Percentiles rank a stretch among this genome's conserved stretches.
These are phyloP conservation scores for Artemisia princeps DNA, from an alignment of 140 eudicot species.

Conservation along the genomic window DNA sequence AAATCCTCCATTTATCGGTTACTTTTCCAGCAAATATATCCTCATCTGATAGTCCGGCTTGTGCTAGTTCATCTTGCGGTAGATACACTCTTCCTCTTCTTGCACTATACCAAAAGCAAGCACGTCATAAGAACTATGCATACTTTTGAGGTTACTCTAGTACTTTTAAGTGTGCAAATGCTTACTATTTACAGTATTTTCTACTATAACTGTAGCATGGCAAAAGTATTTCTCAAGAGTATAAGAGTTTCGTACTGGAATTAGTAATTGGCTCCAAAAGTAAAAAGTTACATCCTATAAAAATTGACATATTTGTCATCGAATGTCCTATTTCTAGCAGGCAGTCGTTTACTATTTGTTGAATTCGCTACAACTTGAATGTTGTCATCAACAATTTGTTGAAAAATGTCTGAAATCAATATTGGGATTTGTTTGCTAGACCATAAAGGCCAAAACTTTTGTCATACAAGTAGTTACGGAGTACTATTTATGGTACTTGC, in stretches of 20 bases:
- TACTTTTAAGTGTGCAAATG: too few relatives aligned
- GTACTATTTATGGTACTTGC: slow-evolving; percentile 16
- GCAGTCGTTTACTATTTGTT: background rate
- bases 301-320: slow-evolving; percentile 12
- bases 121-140: slow-evolving; percentile 12
- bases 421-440: background rate
- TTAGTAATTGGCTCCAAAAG: background rate
- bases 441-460: background rate
- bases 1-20: slow-evolving; percentile 85
- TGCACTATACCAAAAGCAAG: slow-evolving; percentile 50
- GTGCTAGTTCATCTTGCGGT: slow-evolving; percentile 92
- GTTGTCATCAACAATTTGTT: slow-evolving; percentile 16
- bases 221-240: background rate
- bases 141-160: slow-evolving; percentile 12
- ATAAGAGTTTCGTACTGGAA: background rate
- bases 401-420: slow-evolving; percentile 17
- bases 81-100: slow-evolving; percentile 89
- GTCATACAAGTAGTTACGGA: background rate
- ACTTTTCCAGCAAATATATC: slow-evolving; percentile 91
- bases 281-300: background rate
- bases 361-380: slow-evolving; percentile 2
- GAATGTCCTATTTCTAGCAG: slow-evolving; percentile 6
- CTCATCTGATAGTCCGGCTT: slow-evolving; percentile 85
- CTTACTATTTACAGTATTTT: background rate
- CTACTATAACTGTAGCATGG: background rate